These are phyloP conservation scores for Panaeolus cyanescens DNA, from an alignment of 768 basidiomycete species.

Conservation along the genomic window DNA sequence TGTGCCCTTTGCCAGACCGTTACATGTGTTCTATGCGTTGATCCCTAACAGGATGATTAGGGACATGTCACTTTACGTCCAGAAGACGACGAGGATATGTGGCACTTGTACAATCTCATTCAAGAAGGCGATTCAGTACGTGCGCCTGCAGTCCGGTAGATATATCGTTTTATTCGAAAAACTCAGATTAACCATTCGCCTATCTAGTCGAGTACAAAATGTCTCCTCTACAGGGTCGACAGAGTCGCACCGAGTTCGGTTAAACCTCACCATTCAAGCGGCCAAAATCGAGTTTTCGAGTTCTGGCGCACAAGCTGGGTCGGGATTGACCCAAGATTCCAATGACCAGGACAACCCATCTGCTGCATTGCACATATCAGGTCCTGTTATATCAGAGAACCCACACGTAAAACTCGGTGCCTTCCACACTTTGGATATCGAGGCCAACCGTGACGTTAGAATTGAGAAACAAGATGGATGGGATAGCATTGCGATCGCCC, in stretches of 20 bases:
- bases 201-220: constrained; percentile 77
- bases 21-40: constrained; percentile 21
- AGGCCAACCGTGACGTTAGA: constrained; percentile 86
- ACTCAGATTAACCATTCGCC: neutral
- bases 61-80: constrained; percentile 94
- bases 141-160: constrained; percentile 81
- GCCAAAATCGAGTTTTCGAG: constrained; percentile 81
- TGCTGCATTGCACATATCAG: constrained; percentile 81
- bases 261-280: constrained; percentile 84
- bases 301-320: constrained; percentile 48
- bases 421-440: constrained; percentile 93
- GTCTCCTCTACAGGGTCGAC: constrained; percentile 92
- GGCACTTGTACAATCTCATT: constrained; percentile 98
- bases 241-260: constrained; percentile 85
- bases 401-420: constrained; percentile 89
- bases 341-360: constrained; percentile 36
- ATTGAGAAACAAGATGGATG: constrained; percentile 88
- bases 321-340: constrained; percentile 40
- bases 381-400: constrained; percentile 85
- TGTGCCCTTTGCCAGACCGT: constrained; percentile 22
- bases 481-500: constrained; percentile 85
- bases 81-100: constrained; percentile 99
- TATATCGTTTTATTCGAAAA: neutral
- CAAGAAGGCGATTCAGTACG: constrained; percentile 85
- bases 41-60: constrained; percentile 44